Evolutionary conservation across 768 basidiomycete genomes (phyloP), one percentile per base, ranked within the genome.

Genomic region (Kwoniella botswanensis): DNA sequence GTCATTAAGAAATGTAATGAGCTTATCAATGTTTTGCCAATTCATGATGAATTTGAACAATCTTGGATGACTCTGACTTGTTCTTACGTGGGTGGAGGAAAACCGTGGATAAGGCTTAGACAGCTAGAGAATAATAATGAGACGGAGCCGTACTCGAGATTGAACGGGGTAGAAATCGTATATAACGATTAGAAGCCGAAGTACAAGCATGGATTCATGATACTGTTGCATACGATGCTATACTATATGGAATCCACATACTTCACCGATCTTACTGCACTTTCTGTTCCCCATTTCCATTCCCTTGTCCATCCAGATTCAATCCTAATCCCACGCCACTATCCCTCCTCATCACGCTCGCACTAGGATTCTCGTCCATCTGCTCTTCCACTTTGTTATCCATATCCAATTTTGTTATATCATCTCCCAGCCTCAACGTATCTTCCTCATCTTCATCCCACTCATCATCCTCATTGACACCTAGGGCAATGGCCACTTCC

Each of bases 401-500:
- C 22, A 12, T 24, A 15, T 24, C 54, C 21, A 18, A 4, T 12
- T 55, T 52, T 6, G 50, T 17, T 52, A 52, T 52, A 52, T 52
- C 11, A 55, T 55, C 21, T 26, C 29, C 29, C 58, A 29, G 10
- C 21, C 29, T 17, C 43, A 15, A 24, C 5, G 22, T 26, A 9
- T n/a, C 52, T 9, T 55, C 63, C 50, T 24, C 42, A 55, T 58
- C 64, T 11, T 55, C 50, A 26, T 54, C 59, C 54, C 18, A 65
- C 7, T 69, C 67, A 43, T 69, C 59, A 10, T 68, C 67, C 57
- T 57, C 75, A 2, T 60, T 67, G 9, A 78, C 77, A 22, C 79
- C 79, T 21, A 81, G 66, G 5, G 79, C 78, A 24, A 81, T 77
- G 10, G 70, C 77, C 11, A 83, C 81, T 65, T 83, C 81, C n/a